These are phyloP conservation scores for Hevea brasiliensis DNA, from an alignment of 345 rosid species.

Conservation along the genomic window DNA sequence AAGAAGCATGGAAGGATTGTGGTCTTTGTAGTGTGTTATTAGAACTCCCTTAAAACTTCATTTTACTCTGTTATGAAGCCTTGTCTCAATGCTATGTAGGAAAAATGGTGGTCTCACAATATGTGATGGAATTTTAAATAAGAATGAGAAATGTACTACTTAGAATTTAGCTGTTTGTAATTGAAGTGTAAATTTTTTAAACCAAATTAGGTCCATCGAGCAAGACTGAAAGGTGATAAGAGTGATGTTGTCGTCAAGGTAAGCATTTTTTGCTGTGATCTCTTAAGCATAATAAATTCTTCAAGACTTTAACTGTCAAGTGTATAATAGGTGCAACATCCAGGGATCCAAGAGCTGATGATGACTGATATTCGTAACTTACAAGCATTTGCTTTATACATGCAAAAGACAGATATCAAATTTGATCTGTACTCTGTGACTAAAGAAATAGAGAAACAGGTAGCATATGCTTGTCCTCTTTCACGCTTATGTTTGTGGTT, in stretches of 20 bases:
- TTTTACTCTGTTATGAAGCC: too few species aligned
- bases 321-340: slow-evolving; percentile 85
- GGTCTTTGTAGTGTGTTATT: too few species aligned
- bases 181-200: slow-evolving; percentile 6
- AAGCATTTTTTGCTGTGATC: slow-evolving; percentile 27
- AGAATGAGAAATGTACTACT: too few species aligned
- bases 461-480: slow-evolving; percentile 2
- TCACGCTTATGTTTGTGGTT: background rate
- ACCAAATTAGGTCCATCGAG: slow-evolving; percentile 71
- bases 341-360: slow-evolving; percentile 83
- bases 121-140: too few species aligned
- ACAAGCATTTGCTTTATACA: slow-evolving; percentile 89
- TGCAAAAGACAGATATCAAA: slow-evolving; percentile 86
- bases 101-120: too few species aligned
- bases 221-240: slow-evolving; percentile 71
- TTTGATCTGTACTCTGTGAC: slow-evolving; percentile 79
- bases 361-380: slow-evolving; percentile 90
- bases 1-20: too few species aligned
- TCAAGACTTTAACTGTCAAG: slow-evolving; percentile 22
- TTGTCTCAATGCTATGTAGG: too few species aligned
- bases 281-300: slow-evolving; percentile 12
- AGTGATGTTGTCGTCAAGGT: slow-evolving; percentile 88
- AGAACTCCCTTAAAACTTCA: too few species aligned
- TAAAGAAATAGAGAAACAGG: slow-evolving; percentile 98
- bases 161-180: too few species aligned